Conservation (phyloP, 345 rosid genomes). For the Xanthoceras sorbifolium region DNA sequence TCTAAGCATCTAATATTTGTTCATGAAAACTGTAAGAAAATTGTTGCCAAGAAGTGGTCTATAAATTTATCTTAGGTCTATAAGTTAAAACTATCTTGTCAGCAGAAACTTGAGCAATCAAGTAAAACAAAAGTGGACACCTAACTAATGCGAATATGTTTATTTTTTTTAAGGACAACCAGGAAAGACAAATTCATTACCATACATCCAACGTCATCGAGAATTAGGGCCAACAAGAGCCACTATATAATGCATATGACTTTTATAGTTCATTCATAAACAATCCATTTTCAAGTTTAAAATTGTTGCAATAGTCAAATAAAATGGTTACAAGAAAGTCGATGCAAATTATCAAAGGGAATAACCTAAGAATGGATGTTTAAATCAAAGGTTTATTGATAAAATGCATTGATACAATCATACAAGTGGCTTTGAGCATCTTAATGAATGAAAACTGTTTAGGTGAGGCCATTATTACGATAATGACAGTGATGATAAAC, state of each 20-base stretch:
- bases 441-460: not conserved
- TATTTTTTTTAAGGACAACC: not conserved
- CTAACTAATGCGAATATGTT: not conserved
- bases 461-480: not conserved
- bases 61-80: not conserved
- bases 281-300: not conserved
- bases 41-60: not conserved
- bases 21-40: not conserved
- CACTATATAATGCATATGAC: constrained; percentile 4
- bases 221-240: not conserved
- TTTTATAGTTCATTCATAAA: not conserved
- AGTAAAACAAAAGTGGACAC: not conserved
- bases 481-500: not conserved
- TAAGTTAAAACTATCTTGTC: constrained; percentile 2
- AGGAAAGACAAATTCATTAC: not conserved
- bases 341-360: constrained; percentile 2
- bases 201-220: not conserved
- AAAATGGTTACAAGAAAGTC: not conserved
- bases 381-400: not conserved
- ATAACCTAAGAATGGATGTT: not conserved
- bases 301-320: constrained; percentile 1
- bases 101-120: not conserved
- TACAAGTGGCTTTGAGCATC: not conserved
- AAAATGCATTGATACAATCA: not conserved
- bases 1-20: not conserved